phyloP scores from a whole-genome alignment of 139 green algal species.

The Dunaliella primolecta region DNA sequence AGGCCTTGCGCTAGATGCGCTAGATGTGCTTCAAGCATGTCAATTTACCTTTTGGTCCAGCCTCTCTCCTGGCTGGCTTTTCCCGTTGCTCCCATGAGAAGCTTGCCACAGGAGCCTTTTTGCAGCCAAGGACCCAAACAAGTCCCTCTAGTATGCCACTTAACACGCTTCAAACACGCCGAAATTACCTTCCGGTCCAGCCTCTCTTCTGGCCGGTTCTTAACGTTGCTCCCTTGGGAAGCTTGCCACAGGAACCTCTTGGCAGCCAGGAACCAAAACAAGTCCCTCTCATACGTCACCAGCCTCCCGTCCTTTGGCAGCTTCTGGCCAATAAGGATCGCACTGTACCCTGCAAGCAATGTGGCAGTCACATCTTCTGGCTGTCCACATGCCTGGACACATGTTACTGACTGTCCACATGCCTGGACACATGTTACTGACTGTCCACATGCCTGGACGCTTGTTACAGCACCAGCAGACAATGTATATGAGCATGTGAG shows the following conservation, averaged over 20 bases:
- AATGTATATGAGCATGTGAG: too few relatives aligned
- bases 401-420: too few relatives aligned
- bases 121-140: constrained; percentile 47
- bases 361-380: neutral
- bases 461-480: too few relatives aligned
- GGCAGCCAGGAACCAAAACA: constrained; percentile 49
- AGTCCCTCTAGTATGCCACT: constrained; percentile 61
- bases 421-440: too few relatives aligned
- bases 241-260: constrained; percentile 22
- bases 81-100: neutral
- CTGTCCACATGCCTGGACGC: too few relatives aligned
- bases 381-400: too few relatives aligned
- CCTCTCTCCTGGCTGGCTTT: neutral
- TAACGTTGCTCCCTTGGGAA: neutral
- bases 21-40: too few relatives aligned
- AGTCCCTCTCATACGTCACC: constrained; percentile 60
- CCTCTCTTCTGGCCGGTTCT: neutral
- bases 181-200: neutral
- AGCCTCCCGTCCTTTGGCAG: constrained; percentile 34
- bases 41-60: neutral
- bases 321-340: constrained; percentile 50
- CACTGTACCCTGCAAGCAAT: constrained; percentile 45
- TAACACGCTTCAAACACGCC: too few relatives aligned
- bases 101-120: constrained; percentile 22
- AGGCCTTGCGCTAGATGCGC: too few relatives aligned